These are phyloP conservation scores for Aspergillus phoenicis DNA, from an alignment of 2,329 filamentous ascomycete species.

Conservation along the genomic window DNA sequence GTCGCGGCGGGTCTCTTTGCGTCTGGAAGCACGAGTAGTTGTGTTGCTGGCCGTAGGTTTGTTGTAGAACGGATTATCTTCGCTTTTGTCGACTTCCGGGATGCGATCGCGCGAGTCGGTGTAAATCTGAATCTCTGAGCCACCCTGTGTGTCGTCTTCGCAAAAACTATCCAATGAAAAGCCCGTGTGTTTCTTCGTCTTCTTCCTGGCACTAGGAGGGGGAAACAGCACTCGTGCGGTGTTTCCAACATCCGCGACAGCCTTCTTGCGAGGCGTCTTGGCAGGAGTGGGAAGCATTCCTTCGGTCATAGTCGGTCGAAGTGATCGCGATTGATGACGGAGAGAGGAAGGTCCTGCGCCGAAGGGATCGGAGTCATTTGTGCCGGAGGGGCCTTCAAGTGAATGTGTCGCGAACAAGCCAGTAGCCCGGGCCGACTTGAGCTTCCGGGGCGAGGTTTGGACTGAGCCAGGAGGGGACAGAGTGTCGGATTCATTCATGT, in stretches of 20 bases:
- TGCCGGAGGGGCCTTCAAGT: conserved; percentile 19
- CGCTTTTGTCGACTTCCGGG: conserved; percentile 54
- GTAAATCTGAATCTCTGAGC: conserved; percentile 58
- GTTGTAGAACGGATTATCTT: conserved; percentile 60
- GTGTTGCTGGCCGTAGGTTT: conserved; percentile 37
- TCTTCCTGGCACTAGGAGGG: conserved; percentile 49
- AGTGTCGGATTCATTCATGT: conserved; percentile 24
- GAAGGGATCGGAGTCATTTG: conserved; percentile 28
- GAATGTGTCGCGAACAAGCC: conserved; percentile 21
- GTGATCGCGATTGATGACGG: conserved; percentile 26
- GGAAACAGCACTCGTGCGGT: conserved; percentile 58
- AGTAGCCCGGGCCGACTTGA: conserved; percentile 19
- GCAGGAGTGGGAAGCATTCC: conserved; percentile 63
- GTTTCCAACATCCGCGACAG: conserved; percentile 46
- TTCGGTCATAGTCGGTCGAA: conserved; percentile 34
- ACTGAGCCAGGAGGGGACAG: conserved; percentile 35
- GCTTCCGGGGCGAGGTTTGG: conserved; percentile 33
- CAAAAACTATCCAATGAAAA: conserved; percentile 50
- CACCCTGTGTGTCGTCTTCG: conserved; percentile 32
- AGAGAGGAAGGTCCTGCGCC: conserved; percentile 26
- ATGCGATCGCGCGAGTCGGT: conserved; percentile 66
- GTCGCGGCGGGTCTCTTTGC: conserved; percentile 34
- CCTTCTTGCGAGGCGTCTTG: conserved; percentile 63
- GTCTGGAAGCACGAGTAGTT: conserved; percentile 36
- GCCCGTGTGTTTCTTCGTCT: conserved; percentile 48